Conservation (phyloP, 768 basidiomycete genomes). For the Auriscalpium vulgare region DNA sequence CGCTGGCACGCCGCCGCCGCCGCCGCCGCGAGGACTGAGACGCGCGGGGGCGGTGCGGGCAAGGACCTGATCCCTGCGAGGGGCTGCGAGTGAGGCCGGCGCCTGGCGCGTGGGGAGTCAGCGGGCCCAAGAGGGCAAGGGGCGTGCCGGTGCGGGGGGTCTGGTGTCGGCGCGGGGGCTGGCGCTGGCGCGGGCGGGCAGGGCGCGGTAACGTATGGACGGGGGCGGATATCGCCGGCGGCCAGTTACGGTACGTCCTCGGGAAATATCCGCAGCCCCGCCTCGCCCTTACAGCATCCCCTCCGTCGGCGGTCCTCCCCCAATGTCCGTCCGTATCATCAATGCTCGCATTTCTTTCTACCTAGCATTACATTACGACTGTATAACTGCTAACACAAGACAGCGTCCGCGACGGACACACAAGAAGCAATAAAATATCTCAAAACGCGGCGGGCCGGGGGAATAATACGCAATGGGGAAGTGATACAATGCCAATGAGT, state of each 20-base stretch:
- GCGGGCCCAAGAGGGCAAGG: no score
- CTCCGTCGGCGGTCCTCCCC: neutral
- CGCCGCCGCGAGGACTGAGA: no score
- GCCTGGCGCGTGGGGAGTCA: no score
- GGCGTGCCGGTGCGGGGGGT: no score
- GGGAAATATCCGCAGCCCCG: neutral
- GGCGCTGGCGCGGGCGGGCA: no score
- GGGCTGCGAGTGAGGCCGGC: no score
- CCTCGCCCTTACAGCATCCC: neutral
- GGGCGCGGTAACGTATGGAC: no score
- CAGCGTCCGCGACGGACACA: slow-evolving; percentile 7
- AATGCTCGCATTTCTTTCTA: slow-evolving; percentile 5
- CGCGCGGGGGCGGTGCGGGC: no score
- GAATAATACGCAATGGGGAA: slow-evolving; percentile 16
- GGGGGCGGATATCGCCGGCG: no score
- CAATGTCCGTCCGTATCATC: neutral
- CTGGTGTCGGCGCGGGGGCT: no score
- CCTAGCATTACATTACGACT: slow-evolving; percentile 17
- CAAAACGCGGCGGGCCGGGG: slow-evolving; percentile 2
- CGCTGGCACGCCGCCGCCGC: no score
- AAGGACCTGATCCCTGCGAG: no score
- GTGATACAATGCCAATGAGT: slow-evolving; percentile 19
- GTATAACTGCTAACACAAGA: slow-evolving; percentile 4
- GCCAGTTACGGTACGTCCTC: neutral
- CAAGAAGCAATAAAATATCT: slow-evolving; percentile 17